Conservation (phyloP, 140 eudicot species). For the Flaveria floridana region DNA sequence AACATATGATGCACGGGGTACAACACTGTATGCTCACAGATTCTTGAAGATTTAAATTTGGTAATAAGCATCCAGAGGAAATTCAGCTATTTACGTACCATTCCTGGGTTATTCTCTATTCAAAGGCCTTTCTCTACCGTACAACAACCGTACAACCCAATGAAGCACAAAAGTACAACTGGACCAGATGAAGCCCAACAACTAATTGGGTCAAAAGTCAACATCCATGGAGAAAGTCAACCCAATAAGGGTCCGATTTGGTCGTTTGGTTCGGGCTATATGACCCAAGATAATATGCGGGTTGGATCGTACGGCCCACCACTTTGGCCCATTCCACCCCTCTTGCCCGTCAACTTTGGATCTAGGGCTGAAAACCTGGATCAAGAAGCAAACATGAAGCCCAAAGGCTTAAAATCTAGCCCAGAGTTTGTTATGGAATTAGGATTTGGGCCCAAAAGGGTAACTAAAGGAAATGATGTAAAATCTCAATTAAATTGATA, state of each 20-base stretch:
- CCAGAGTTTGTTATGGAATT: slow-evolving; percentile 28
- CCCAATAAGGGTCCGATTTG: slow-evolving; percentile 35
- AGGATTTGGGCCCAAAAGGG: slow-evolving; percentile 42
- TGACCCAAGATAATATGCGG: slow-evolving; percentile 37
- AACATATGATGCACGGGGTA: neutral
- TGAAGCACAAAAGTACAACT: slow-evolving; percentile 20
- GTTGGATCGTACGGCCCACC: slow-evolving; percentile 33
- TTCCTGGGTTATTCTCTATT: slow-evolving; percentile 67
- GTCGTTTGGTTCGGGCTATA: slow-evolving; percentile 43
- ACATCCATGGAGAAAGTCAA: slow-evolving; percentile 28
- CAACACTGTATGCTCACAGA: slow-evolving; percentile 33
- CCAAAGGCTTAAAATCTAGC: slow-evolving; percentile 15
- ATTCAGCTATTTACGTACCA: slow-evolving; percentile 66
- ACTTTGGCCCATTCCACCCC: slow-evolving; percentile 68
- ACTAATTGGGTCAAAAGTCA: slow-evolving; percentile 38
- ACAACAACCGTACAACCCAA: slow-evolving; percentile 38
- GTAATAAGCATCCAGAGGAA: slow-evolving; percentile 68
- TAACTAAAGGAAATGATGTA: slow-evolving; percentile 32
- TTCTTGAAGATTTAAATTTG: slow-evolving; percentile 65
- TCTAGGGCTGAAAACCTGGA: slow-evolving; percentile 27
- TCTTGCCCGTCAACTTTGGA: slow-evolving; percentile 53
- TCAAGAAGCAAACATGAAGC: slow-evolving; percentile 36
- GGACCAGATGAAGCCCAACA: slow-evolving; percentile 43
- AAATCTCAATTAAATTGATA: slow-evolving; percentile 29
- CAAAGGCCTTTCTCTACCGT: slow-evolving; percentile 52